Evolutionary conservation across 2,329 filamentous ascomycete genomes (phyloP), one percentile per base, ranked within the genome.

Genomic region (Venturia carpophila): DNA sequence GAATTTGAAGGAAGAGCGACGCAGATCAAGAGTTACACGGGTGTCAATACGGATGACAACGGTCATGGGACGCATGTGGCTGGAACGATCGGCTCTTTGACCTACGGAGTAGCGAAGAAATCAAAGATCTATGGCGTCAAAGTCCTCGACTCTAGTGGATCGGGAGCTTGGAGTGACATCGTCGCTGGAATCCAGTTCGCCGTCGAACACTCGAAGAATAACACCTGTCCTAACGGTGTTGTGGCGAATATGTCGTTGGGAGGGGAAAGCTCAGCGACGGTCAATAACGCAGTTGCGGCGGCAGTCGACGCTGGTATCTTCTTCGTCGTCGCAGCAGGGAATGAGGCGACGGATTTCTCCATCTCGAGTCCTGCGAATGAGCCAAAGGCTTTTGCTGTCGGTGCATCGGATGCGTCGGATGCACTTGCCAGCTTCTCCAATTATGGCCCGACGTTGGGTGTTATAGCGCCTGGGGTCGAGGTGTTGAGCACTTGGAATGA

Each of bases 21-120:
- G n/a, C 68, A 68, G 7, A 69, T 70, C 37, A 64, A 64, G 34
- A 69, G 66, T 58, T 72, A 70, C 64, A 68, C 69, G 34, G 68
- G 63, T 67, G 67, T 73, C 70, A 62, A 65, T 15, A 71, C 74
- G 65, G 74, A 71, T 27, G 78, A 82, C 68, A 84, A 86, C 70
- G 85, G 85, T 15, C 86, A 88, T 73, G 86, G 86, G 49, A 85
- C 79, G 65, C 86, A 88, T 75, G 84, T 86, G 34, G 80, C 84
- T 11, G 86, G 84, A 30, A 88, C 84, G 19, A 82, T 87, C 55
- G 86, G 78, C 27, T 83, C 84, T 42, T 77, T 75, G 64, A 86
- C 82, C 2, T 87, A 83, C 66, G 86, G 86, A 68, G 84, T 87
- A 5, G 83, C 85, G 69, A 86, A 86, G 76, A 80, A 80, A 64